These are phyloP conservation scores for Dactylella cylindrospora DNA, from an alignment of 2,329 filamentous ascomycete genomes.

Conservation along the genomic window DNA sequence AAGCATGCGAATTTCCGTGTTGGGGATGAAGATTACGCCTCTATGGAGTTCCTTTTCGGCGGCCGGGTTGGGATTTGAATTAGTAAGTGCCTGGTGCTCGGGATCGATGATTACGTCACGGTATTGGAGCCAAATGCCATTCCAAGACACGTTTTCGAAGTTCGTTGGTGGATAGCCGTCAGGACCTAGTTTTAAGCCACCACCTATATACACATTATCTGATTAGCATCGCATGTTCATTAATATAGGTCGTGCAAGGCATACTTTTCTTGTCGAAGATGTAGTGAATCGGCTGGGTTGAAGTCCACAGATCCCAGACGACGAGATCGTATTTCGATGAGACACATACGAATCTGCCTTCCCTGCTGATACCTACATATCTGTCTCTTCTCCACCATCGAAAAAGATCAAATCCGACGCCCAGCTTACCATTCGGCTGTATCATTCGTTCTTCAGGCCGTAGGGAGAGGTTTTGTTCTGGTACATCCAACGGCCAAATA, in stretches of 20 bases:
- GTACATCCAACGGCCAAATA: slow-evolving; percentile 26
- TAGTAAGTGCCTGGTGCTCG: slow-evolving; percentile 5
- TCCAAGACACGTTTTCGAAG: slow-evolving; percentile 42
- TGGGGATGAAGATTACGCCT: slow-evolving; percentile 43
- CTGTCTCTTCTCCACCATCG: slow-evolving; percentile 34
- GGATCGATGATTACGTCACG: slow-evolving; percentile 43
- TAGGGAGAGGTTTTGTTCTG: slow-evolving; percentile 9
- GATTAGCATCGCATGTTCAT: slow-evolving; percentile 8
- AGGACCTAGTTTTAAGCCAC: slow-evolving; percentile 11
- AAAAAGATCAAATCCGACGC: slow-evolving; percentile 20
- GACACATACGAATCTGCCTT: slow-evolving; percentile 41
- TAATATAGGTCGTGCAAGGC: not conserved
- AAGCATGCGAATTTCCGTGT: slow-evolving; percentile 42
- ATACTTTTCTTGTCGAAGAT: slow-evolving; percentile 1
- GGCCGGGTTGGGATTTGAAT: slow-evolving; percentile 14
- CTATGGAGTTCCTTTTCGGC: slow-evolving; percentile 29
- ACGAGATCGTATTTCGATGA: slow-evolving; percentile 26
- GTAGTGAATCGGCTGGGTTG: slow-evolving; percentile 11
- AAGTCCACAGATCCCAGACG: slow-evolving; percentile 38
- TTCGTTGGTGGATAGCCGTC: slow-evolving; percentile 10
- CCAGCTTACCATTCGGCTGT: slow-evolving; percentile 19
- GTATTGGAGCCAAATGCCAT: slow-evolving; percentile 47
- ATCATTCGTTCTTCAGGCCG: slow-evolving; percentile 24
- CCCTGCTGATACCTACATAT: slow-evolving; percentile 41
- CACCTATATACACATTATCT: slow-evolving; percentile 8